Evolutionary conservation across 2,329 filamentous ascomycete species (phyloP), one percentile per base, ranked within the genome.

Genomic region (Verticillium nonalfalfae): DNA sequence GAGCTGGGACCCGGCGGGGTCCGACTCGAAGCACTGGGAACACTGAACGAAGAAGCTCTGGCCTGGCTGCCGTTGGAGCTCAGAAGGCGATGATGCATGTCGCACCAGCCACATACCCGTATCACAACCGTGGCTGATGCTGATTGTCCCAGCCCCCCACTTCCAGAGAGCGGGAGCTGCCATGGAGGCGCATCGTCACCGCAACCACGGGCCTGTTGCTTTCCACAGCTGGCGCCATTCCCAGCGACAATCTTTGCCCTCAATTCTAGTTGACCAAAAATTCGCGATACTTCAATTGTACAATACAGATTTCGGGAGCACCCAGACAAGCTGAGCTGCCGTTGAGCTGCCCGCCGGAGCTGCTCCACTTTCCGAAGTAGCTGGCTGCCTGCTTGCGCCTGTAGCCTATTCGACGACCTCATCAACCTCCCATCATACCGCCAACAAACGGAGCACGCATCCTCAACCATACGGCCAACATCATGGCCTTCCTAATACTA

Each of bases 401-500:
- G n/a, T 10, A 11, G 40, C n/a, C 40, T 21, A 21, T 18, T 21
- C 40, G 7, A 26, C 9, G 40, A 9, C n/a, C 40, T n/a, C 40
- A 18, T 26, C 40, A 54, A 36, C 33, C 7, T 13, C 26, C 26
- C 31, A 61, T 58, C 58, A 57, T 26, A 26, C 39, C 40, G 52
- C n/a, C 45, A 45, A 15, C 18, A 45, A 14, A 50, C n/a, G 40
- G 21, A 50, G 40, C 40, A n/a, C 40, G 21, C 21, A 31, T 45
- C 31, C 54, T 55, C 39, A 13, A 26, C 6, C 26, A 18, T 56
- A 57, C 18, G 21, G 38, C 57, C 59, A 31, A 52, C 69, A 89
- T 86, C 81, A 92, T 94, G 80, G 91, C 92, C 66, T 91, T 94
- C 78, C 84, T 97, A 68, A 93, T 96, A 73, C 85, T 97, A 73